Evolutionary conservation across 306 rosid genomes (phyloP), one percentile per base, ranked within the genome.

Genomic region (Gastrolobium villosum): DNA sequence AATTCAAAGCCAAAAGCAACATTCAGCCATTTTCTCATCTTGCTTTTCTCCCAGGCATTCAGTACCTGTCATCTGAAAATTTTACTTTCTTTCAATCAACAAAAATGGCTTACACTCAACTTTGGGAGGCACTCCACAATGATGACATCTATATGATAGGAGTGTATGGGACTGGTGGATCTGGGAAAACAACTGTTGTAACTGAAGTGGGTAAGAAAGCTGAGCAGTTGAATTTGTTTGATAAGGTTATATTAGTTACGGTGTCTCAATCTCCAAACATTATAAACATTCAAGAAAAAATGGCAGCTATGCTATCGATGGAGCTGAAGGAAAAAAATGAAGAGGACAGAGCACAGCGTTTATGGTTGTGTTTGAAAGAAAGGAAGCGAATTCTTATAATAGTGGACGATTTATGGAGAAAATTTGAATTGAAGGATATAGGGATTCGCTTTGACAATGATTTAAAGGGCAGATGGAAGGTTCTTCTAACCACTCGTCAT

Each of bases 121-220:
- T 54, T 7, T 2, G 54, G 53, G 65, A 53, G 14, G 53, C 77
- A 72, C 34, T 72, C 9, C 43, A 54, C 2, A 65, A 72, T 54
- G 77, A 72, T 5, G 5, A 1, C 3, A 10, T 32, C 20, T 8
- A 20, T 28, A 39, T 72, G 50, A 54, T 72, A 4, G 76, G 65
- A 8, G 13, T 54, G n/a, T 10, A 72, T 72, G 76, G 76, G 15
- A 55, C 54, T 50, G 52, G 76, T 10, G 76, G 65, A 10, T 53
- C 65, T 37, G 65, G 76, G 7, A 72, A 72, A 40, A 72, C 65
- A 20, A 39, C 46, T 10, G 40, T 72, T 20, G 76, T 28, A 10
- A 54, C 4, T 20, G 76, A 54, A 54, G 65, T 37, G n/a, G 76
- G 76, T 26, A 72, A 5, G 7, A 53, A 54, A 36, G 65, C 65